These are phyloP conservation scores for Candida nitratophila DNA, from an alignment of 805 yeast genomes.

Conservation along the genomic window DNA sequence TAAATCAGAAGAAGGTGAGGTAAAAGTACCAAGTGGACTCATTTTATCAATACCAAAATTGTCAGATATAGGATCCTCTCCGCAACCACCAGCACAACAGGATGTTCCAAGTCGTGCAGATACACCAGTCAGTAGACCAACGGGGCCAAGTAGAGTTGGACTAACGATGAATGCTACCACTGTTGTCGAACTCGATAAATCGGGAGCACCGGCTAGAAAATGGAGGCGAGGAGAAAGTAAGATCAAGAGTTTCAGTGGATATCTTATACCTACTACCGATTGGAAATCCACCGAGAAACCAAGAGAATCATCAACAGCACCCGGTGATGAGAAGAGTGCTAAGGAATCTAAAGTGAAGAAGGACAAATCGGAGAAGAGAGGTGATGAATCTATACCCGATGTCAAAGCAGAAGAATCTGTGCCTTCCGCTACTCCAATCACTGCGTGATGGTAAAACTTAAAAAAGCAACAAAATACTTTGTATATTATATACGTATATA, in stretches of 20 bases:
- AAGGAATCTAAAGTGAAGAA: no score
- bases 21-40: no score
- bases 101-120: slow-evolving; percentile 12
- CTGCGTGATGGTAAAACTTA: background rate
- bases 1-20: no score
- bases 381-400: background rate
- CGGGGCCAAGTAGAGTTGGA: slow-evolving; percentile 12
- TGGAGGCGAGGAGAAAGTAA: slow-evolving; percentile 10
- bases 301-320: background rate
- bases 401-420: background rate
- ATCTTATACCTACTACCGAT: slow-evolving; percentile 12
- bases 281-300: slow-evolving; percentile 9
- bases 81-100: background rate
- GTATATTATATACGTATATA: no score
- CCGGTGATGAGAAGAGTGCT: background rate
- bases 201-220: slow-evolving; percentile 11
- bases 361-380: background rate
- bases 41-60: no score
- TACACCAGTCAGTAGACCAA: slow-evolving; percentile 8
- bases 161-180: slow-evolving; percentile 20
- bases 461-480: no score
- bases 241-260: slow-evolving; percentile 23
- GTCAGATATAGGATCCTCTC: background rate
- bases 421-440: background rate
- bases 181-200: slow-evolving; percentile 18